Base-by-base conservation (phyloP, 2,329 filamentous ascomycete genomes). In the Cladophialophora psammophila region DNA sequence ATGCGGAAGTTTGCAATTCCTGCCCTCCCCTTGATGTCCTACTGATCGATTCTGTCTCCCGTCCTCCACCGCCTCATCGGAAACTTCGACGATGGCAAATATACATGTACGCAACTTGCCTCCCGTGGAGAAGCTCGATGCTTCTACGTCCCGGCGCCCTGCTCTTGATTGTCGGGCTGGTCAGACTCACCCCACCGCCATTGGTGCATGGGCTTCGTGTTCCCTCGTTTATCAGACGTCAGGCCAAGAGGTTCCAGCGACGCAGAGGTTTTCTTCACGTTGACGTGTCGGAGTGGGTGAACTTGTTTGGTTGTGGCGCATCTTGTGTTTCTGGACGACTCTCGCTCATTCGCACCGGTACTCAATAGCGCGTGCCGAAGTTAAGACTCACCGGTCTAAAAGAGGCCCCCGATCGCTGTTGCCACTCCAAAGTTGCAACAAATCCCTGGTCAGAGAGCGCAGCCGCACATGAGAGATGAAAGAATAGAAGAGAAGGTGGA, bases 401-500 rank as follows among this genome's bases (percentile, higher is more conserved):
- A 26, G 45, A 34, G 40, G 31, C 50, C 31, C 45, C 13, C n/a
- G 20, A 34, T 32, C 31, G 40, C 42, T 48, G 0, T 48, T 50
- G 57, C 57, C 40, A 60, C 57, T 36, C 3, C 38, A 3, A 45
- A 18, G 18, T 20, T 34, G 31, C 57, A 48, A 45, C 26, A 34
- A 31, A 12, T 26, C 15, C 32, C 45, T 60, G 35, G 40, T 31
- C 45, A 50, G 45, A 50, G 45, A 50, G 18, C 12, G 18, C 15
- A 60, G 31, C 12, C 5, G 57, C 26, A 60, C 13, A 48, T 34
- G 31, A 34, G 32, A 60, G 57, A 20, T 45, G 38, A 60, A 3
- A 34, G 57, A 34, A 45, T 34, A 60, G 38, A 48, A 18, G 8
- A 32, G 26, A 45, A 13, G 40, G 40, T 60, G 57, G 57, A 60